A percentile compares a stretch with the other conserved stretches of the same genome.
Evolutionary conservation across 139 green algal species (phyloP).

Genomic region (Chlorella sorokiniana): DNA sequence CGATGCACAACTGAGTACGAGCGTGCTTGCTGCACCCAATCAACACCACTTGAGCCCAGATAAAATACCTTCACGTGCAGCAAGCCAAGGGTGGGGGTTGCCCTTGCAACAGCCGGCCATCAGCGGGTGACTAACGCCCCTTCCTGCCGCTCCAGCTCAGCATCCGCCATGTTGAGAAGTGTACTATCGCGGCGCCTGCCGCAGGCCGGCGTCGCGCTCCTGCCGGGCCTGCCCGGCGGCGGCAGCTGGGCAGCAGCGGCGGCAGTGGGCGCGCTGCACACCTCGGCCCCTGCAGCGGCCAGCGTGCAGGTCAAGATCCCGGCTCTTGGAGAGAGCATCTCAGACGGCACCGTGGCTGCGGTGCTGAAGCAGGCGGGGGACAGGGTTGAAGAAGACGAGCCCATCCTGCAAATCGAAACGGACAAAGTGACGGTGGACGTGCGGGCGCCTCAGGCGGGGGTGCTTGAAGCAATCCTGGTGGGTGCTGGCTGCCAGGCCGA

Average conservation of each 20-base stretch:
- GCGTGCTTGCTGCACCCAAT: too few relatives aligned
- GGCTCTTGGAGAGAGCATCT: constrained; percentile 48
- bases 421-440: constrained; percentile 58
- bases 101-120: not conserved
- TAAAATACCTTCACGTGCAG: too few relatives aligned
- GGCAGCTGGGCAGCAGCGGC: not conserved
- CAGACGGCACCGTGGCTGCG: constrained; percentile 37
- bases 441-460: constrained; percentile 42
- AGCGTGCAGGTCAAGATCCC: constrained; percentile 43
- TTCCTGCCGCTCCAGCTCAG: too few relatives aligned
- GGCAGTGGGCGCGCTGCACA: constrained; percentile 1
- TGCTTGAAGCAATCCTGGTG: constrained; percentile 50
- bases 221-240: too few relatives aligned
- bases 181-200: not conserved
- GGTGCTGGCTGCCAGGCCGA: too few relatives aligned
- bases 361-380: constrained; percentile 43
- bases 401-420: constrained; percentile 49
- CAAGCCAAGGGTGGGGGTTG: too few relatives aligned
- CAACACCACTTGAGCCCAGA: too few relatives aligned
- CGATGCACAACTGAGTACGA: too few relatives aligned
- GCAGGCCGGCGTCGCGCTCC: not conserved
- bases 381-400: constrained; percentile 46
- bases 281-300: not conserved
- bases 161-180: too few relatives aligned
- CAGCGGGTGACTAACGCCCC: too few relatives aligned